phyloP scores from a whole-genome alignment of 208 protist genomes.

The Acanthamoeba sp. region DNA sequence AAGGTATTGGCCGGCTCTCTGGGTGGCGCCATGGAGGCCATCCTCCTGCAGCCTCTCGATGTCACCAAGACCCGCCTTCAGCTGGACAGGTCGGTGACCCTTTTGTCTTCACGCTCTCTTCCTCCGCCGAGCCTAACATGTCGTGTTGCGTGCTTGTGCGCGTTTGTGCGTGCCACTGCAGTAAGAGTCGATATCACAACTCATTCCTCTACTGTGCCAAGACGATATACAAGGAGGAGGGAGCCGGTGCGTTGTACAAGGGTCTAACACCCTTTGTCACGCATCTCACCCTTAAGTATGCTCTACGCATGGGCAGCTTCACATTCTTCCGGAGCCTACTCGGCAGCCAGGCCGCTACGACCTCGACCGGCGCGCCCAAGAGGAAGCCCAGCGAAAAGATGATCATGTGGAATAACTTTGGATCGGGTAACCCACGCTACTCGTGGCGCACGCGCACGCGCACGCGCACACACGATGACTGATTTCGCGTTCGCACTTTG shows the following conservation, averaged over 20 bases:
- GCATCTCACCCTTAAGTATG: slow-evolving; percentile 66
- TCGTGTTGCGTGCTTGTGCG: neutral
- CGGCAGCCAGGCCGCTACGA: neutral
- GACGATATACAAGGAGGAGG: slow-evolving; percentile 55
- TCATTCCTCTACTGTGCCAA: slow-evolving; percentile 48
- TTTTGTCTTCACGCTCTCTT: neutral
- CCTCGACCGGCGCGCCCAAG: neutral
- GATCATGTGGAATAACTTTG: slow-evolving; percentile 55
- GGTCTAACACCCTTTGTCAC: slow-evolving; percentile 69
- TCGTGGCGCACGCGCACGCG: too few species aligned
- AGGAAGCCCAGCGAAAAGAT: slow-evolving; percentile 34
- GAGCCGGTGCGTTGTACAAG: slow-evolving; percentile 59
- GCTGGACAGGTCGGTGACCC: neutral
- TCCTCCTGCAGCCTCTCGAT: slow-evolving; percentile 52
- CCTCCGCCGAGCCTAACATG: neutral
- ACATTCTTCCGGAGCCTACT: slow-evolving; percentile 24
- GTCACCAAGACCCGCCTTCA: slow-evolving; percentile 61
- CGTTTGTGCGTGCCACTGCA: neutral
- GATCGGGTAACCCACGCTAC: neutral
- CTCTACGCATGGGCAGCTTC: slow-evolving; percentile 69
- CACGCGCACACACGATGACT: neutral
- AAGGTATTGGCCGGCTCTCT: slow-evolving; percentile 59
- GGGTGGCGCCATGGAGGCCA: slow-evolving; percentile 47
- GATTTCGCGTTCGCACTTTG: neutral
- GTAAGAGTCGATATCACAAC: slow-evolving; percentile 20